Conservation (phyloP, 176 grass and related monocot genomes). For the bread wheat (Triticum aestivum) region DNA sequence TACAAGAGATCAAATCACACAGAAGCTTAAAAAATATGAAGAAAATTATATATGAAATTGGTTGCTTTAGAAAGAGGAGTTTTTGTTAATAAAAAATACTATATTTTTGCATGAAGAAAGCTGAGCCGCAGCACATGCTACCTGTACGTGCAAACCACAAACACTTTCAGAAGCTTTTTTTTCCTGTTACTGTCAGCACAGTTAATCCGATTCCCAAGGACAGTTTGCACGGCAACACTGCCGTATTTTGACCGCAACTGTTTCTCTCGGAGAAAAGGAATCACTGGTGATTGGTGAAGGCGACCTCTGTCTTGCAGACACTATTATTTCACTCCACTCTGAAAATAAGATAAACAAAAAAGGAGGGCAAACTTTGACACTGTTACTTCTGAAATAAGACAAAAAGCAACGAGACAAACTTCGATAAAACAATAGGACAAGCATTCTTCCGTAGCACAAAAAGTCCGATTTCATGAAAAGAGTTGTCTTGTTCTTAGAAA, state of each 20-base stretch:
- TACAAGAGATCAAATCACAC: background rate
- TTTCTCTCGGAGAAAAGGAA: background rate
- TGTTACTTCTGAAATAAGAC: background rate
- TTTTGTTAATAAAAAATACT: too few relatives aligned
- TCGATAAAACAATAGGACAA: background rate
- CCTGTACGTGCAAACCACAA: too few relatives aligned
- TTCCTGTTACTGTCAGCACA: too few relatives aligned
- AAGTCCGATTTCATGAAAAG: background rate
- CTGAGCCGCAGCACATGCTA: too few relatives aligned
- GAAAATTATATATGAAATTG: background rate
- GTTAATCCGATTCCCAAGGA: too few relatives aligned
- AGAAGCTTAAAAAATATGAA: background rate
- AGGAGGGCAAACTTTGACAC: background rate
- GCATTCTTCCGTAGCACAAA: background rate
- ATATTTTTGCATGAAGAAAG: too few relatives aligned
- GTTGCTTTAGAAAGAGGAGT: background rate
- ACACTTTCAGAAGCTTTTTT: too few relatives aligned
- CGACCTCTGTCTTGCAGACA: background rate
- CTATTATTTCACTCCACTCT: background rate
- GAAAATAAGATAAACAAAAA: background rate
- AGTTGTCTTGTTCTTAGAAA: background rate
- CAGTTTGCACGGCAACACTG: background rate
- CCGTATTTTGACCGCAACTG: background rate
- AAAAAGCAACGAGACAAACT: too few relatives aligned
- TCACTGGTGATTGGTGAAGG: background rate